Evolutionary conservation across 2,329 filamentous ascomycete genomes (phyloP), one percentile per base, ranked within the genome.

Genomic region (Paradendryphiella salina): DNA sequence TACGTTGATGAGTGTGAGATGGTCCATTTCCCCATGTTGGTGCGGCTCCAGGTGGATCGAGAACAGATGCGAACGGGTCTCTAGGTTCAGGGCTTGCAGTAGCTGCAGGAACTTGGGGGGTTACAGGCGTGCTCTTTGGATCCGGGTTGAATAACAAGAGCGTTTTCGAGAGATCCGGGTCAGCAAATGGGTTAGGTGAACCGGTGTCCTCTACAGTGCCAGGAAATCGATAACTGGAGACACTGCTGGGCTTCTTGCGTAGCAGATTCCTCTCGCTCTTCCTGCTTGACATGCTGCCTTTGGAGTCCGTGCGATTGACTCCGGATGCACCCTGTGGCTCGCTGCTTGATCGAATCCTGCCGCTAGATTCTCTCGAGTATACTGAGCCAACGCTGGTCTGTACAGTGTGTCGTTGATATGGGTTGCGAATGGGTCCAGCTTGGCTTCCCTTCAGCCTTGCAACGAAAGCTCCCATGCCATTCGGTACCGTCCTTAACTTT

Each of bases 371-470:
- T 4, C 61, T 63, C 8, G 69, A 70, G 49, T 72, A 72, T 2
- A 71, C 55, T 1, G 69, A 72, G 34, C 65, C 68, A 41, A 65
- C 55, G 38, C 69, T 72, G 35, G 58, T 60, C 18, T 66, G 63
- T n/a, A 52, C 55, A 32, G 53, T 64, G 20, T 71, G 66, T 41
- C 64, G 60, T 29, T 63, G 60, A 45, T 71, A 71, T 13, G 64
- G 57, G 36, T 69, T 67, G 23, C 59, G 46, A 26, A 60, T 42
- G 9, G 69, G 61, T 15, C 61, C 61, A 13, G 64, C 49, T 34
- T 67, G 67, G 14, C 59, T 64, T 18, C 64, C 64, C 41, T 66
- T 69, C 17, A 70, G 28, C 42, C 62, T 70, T 28, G 62, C 64
- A 26, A 69, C 39, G 5, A 71, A 51, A 4, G 57, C 50, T 7